A percentile compares a stretch with the other conserved stretches of the same genome.
Evolutionary conservation across 768 basidiomycete genomes (phyloP).

Genomic region (Russula vinacea): DNA sequence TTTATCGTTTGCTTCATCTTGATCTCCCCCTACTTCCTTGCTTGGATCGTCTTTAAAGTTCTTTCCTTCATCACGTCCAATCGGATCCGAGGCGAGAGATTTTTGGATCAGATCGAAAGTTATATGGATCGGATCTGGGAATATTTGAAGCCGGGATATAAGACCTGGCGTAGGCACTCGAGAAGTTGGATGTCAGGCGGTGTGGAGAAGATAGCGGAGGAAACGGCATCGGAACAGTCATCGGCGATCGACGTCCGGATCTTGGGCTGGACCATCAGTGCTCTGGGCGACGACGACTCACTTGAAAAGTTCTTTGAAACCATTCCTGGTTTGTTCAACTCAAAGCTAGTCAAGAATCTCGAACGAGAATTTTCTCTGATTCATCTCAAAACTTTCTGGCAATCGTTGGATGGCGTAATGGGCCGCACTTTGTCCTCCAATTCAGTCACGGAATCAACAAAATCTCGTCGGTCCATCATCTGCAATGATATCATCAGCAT

Average conservation of each 20-base stretch:
- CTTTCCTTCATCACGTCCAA: no score
- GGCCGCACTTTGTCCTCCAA: slow-evolving; percentile 4
- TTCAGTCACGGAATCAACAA: neutral
- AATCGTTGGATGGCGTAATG: neutral
- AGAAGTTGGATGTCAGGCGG: neutral
- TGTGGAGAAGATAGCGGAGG: neutral
- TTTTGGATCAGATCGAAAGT: no score
- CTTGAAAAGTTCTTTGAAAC: neutral
- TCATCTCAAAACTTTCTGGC: neutral
- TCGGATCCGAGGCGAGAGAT: no score
- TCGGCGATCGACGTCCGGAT: neutral
- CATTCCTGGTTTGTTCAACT: neutral
- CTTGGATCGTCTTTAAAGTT: no score
- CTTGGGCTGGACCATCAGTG: neutral
- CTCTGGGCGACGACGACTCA: neutral
- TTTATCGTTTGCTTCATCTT: no score
- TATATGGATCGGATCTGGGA: no score
- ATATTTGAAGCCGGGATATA: no score
- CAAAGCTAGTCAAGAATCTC: neutral
- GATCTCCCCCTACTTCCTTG: no score
- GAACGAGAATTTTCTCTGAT: neutral
- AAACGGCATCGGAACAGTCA: neutral
- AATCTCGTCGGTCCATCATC: neutral
- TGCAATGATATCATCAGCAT: neutral
- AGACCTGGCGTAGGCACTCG: no score